Conservation (phyloP, 371 early-diverging fungal genomes). For the Pancytospora epiphaga region DNA sequence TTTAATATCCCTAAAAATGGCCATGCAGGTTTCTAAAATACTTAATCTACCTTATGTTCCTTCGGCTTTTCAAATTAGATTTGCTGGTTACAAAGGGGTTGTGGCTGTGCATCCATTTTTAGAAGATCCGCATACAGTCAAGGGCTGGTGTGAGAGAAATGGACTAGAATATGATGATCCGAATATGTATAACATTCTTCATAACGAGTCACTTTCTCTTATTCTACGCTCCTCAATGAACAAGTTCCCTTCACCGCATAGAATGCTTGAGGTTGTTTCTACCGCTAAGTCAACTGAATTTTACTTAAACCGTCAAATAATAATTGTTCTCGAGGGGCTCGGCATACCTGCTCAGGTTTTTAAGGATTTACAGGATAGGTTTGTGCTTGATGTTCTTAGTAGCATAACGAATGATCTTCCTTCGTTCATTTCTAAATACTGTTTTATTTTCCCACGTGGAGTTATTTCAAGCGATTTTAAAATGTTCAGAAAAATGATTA, state of each 20-base stretch:
- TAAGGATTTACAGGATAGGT: constrained; percentile 27
- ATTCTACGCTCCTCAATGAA: constrained; percentile 63
- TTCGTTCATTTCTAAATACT: constrained; percentile 14
- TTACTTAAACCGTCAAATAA: constrained; percentile 53
- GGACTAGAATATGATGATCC: neutral
- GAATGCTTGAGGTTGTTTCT: constrained; percentile 47
- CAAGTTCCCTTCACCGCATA: constrained; percentile 65
- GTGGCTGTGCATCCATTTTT: constrained; percentile 54
- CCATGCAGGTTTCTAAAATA: constrained; percentile 61
- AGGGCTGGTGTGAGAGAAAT: neutral
- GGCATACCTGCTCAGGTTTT: constrained; percentile 29
- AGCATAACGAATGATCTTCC: neutral
- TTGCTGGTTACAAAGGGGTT: constrained; percentile 72
- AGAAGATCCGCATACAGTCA: neutral
- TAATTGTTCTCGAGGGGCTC: constrained; percentile 40
- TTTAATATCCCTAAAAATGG: constrained; percentile 62
- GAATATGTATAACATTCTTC: neutral
- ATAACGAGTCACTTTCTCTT: constrained; percentile 14
- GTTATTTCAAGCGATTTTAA: neutral
- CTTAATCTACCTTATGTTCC: constrained; percentile 63
- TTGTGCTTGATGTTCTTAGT: constrained; percentile 2
- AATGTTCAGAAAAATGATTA: constrained; percentile 63
- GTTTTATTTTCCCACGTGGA: neutral
- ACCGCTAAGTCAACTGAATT: constrained; percentile 13
- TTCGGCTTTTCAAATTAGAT: constrained; percentile 69